A percentile compares a stretch with the other conserved stretches of the same genome.
phyloP scores from a whole-genome alignment of 139 green algal species.

The Zygnema cylindricum region DNA sequence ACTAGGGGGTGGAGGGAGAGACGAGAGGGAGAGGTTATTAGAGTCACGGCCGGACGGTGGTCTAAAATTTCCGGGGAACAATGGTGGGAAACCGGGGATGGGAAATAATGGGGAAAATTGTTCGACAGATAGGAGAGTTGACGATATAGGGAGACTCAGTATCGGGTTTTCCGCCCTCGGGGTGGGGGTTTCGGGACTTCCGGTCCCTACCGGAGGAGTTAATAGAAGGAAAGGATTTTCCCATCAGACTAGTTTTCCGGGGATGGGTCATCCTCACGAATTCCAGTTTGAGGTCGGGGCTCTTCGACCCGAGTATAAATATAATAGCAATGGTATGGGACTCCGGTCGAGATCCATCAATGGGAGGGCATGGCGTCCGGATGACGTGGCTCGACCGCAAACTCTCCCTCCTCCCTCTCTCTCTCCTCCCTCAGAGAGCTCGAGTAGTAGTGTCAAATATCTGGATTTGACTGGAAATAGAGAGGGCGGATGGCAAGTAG shows the following conservation, averaged over 20 bases:
- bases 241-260: not conserved
- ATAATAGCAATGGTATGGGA: slow-evolving; percentile 29
- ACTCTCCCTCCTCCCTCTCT: slow-evolving; percentile 34
- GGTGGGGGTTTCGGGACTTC: not conserved
- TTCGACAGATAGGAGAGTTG: not conserved
- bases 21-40: no score
- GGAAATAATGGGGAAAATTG: not conserved
- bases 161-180: not conserved
- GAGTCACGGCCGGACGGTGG: not conserved
- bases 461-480: not conserved
- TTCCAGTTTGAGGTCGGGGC: not conserved
- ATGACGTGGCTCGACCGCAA: slow-evolving; percentile 42
- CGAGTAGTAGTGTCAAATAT: not conserved
- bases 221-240: not conserved
- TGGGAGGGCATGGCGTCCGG: slow-evolving; percentile 42
- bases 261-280: not conserved
- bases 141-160: no score
- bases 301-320: slow-evolving; percentile 33
- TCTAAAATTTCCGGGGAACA: not conserved
- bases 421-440: not conserved
- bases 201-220: not conserved
- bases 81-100: not conserved
- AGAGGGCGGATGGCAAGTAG: not conserved
- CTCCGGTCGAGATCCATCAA: not conserved
- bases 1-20: not conserved